Evolutionary conservation across 1,284 basidiomycete genomes (phyloP).

Genomic region (Irpex sp.): DNA sequence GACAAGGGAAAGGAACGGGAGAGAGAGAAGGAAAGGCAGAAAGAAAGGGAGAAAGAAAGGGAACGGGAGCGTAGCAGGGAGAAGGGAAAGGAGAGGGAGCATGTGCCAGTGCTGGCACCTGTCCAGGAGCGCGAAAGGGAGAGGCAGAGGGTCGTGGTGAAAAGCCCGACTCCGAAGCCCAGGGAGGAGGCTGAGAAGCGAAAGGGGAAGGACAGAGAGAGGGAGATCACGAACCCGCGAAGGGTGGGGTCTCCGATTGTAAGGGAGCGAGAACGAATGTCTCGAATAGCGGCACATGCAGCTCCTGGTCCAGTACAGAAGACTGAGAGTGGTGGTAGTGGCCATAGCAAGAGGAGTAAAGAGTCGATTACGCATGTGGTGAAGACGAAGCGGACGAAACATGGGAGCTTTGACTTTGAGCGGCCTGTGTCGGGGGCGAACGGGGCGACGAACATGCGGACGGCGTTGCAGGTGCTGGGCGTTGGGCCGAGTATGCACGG

Average conservation of each 20-base stretch:
- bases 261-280: slow-evolving; percentile 19
- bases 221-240: slow-evolving; percentile 25
- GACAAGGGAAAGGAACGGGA: slow-evolving; percentile 26
- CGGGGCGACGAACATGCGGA: slow-evolving; percentile 17
- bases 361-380: slow-evolving; percentile 21
- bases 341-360: slow-evolving; percentile 22
- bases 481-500: slow-evolving; percentile 4
- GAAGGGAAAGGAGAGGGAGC: slow-evolving; percentile 1
- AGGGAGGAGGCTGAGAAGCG: slow-evolving; percentile 6
- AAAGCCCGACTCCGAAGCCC: neutral
- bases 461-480: slow-evolving; percentile 21
- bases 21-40: neutral
- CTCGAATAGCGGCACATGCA: slow-evolving; percentile 14
- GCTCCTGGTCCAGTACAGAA: slow-evolving; percentile 24
- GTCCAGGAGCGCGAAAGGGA: slow-evolving; percentile 4
- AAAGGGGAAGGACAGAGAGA: slow-evolving; percentile 13
- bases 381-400: slow-evolving; percentile 38
- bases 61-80: slow-evolving; percentile 12
- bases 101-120: neutral
- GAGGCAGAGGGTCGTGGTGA: slow-evolving; percentile 12
- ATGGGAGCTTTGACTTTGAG: slow-evolving; percentile 76
- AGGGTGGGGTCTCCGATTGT: slow-evolving; percentile 29
- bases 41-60: slow-evolving; percentile 1
- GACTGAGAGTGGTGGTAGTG: slow-evolving; percentile 22
- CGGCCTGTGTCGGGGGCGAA: slow-evolving; percentile 29